These are phyloP conservation scores for Entomortierella lignicola DNA, from an alignment of 192 early-diverging fungal species.

Conservation along the genomic window DNA sequence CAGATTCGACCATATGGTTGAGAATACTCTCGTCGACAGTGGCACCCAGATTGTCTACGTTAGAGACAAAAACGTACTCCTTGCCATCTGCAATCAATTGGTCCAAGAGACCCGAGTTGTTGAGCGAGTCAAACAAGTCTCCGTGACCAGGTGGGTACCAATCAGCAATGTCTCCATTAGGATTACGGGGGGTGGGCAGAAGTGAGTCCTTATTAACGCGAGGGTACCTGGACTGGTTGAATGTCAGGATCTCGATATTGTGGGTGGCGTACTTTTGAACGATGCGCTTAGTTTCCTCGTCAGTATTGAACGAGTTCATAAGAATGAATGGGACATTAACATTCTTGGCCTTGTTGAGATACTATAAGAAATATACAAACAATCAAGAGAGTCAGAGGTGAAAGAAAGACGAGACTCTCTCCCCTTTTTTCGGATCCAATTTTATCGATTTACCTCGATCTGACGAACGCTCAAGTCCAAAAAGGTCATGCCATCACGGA, in stretches of 20 bases:
- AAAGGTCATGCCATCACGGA: conserved; percentile 98
- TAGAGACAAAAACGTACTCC: conserved; percentile 98
- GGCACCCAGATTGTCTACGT: conserved; percentile 98
- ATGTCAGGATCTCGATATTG: conserved; percentile 93
- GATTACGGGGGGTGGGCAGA: conserved; percentile 81
- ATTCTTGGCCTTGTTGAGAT: conserved; percentile 89
- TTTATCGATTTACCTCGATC: conserved; percentile 80
- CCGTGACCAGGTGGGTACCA: conserved; percentile 99
- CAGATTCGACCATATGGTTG: conserved; percentile 88
- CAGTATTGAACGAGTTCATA: conserved; percentile 99
- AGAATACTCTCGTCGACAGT: conserved; percentile 95
- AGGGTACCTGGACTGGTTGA: conserved; percentile 97
- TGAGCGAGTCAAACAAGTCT: conserved; percentile 95
- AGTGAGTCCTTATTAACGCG: conserved; percentile 94
- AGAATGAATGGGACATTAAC: conserved; percentile 96
- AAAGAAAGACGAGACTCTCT: neutral
- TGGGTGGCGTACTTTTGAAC: conserved; percentile 98
- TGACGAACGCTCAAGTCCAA: conserved; percentile 98
- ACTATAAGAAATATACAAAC: conserved; percentile 55
- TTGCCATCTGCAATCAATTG: conserved; percentile 94
- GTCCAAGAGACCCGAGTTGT: conserved; percentile 94
- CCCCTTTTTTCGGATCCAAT: neutral
- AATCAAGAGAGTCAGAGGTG: neutral
- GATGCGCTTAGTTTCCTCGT: conserved; percentile 96
- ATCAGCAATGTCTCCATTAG: conserved; percentile 72